These are phyloP conservation scores for Solanum infundibuliforme DNA, from an alignment of 257 asterid species.

Conservation along the genomic window DNA sequence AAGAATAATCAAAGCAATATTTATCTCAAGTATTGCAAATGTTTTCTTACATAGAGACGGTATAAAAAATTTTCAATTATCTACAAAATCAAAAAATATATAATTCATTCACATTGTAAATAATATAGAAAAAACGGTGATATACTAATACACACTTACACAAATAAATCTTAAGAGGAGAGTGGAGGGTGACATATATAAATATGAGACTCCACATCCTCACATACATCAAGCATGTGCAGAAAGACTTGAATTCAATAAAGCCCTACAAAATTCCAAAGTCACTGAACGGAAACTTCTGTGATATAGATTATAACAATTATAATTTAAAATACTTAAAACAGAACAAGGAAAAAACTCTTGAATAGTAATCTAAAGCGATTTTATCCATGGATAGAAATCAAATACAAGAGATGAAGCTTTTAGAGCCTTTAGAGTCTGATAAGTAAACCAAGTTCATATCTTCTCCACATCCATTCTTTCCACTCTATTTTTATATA, in stretches of 20 bases:
- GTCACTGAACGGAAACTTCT: neutral
- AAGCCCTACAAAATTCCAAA: neutral
- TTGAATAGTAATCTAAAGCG: too few relatives aligned
- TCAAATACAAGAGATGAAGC: neutral
- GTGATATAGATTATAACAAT: too few relatives aligned
- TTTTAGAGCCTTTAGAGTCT: too few relatives aligned
- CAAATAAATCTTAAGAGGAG: neutral
- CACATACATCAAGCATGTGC: neutral
- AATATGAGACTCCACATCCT: neutral
- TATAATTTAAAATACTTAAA: too few relatives aligned
- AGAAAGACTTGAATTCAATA: neutral
- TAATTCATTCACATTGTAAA: too few relatives aligned
- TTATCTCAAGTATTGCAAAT: too few relatives aligned
- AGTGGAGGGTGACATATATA: neutral
- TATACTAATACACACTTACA: neutral
- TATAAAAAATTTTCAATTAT: too few relatives aligned
- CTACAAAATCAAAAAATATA: neutral
- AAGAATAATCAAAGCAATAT: too few relatives aligned
- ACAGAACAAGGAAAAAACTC: neutral
- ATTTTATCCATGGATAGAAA: too few relatives aligned
- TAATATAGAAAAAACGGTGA: too few relatives aligned
- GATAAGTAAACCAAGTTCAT: neutral
- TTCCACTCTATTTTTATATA: too few relatives aligned
- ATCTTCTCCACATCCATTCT: neutral
- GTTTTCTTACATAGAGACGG: too few relatives aligned